phyloP scores from a whole-genome alignment of 495 filamentous ascomycete genomes.

The Neurospora sp. region DNA sequence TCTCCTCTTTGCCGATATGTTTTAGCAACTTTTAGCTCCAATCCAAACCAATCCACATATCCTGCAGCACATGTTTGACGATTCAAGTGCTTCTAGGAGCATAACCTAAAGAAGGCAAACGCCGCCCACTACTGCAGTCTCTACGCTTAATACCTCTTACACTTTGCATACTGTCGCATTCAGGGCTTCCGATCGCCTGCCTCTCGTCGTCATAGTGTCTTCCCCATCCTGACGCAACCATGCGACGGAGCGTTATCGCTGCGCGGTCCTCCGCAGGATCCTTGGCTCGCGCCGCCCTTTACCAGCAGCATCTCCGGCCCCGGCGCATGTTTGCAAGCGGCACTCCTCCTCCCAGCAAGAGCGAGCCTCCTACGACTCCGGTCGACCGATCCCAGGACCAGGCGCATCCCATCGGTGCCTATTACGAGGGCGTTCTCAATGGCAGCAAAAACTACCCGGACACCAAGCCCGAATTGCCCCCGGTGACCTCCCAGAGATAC shows the following conservation, averaged over 20 bases:
- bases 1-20: background rate
- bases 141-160: background rate
- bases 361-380: conserved; percentile 10
- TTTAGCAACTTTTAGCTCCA: background rate
- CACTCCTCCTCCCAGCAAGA: conserved; percentile 1
- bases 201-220: background rate
- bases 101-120: background rate
- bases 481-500: conserved; percentile 11
- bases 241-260: conserved; percentile 17
- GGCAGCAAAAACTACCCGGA: conserved; percentile 26
- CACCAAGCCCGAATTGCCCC: conserved; percentile 18
- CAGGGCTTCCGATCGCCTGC: background rate
- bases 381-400: conserved; percentile 15
- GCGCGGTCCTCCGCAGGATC: conserved; percentile 17
- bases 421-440: conserved; percentile 37
- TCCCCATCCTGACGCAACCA: conserved; percentile 1
- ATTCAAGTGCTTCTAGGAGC: background rate
- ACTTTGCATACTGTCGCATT: background rate
- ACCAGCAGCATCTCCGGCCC: conserved; percentile 4
- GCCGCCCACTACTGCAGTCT: background rate
- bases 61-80: background rate
- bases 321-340: conserved; percentile 16
- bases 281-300: conserved; percentile 9
- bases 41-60: background rate
- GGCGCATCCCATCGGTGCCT: conserved; percentile 27